Conservation (phyloP, 805 yeast species). For the Priceomyces fermenticarens region DNA sequence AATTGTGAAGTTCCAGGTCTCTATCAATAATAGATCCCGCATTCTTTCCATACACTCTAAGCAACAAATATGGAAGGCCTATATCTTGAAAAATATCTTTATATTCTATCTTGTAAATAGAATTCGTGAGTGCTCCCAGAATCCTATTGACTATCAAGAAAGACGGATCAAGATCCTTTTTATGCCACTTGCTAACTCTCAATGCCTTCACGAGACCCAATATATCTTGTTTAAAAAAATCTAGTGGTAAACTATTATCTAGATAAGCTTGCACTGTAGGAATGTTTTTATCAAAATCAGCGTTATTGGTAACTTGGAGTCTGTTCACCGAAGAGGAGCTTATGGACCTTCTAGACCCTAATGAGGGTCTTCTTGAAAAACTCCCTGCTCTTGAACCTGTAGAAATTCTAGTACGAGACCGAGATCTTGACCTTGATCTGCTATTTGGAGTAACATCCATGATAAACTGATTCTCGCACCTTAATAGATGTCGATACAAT, state of each 20-base stretch:
- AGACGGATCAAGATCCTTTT: conserved; percentile 39
- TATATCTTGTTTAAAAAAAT: conserved; percentile 81
- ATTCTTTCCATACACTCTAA: conserved; percentile 86
- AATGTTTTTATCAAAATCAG: conserved; percentile 33
- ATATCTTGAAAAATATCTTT: conserved; percentile 27
- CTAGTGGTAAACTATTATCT: conserved; percentile 78
- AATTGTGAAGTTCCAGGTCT: conserved; percentile 67
- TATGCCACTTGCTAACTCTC: conserved; percentile 77
- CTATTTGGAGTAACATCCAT: conserved; percentile 13
- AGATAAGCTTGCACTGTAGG: conserved; percentile 56
- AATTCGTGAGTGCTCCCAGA: conserved; percentile 91
- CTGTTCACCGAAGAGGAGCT: conserved; percentile 31
- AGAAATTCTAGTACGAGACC: conserved; percentile 30
- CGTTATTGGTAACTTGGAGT: conserved; percentile 22
- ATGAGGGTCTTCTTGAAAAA: conserved; percentile 33
- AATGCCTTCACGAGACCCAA: conserved; percentile 60
- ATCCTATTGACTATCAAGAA: conserved; percentile 61
- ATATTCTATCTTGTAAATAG: conserved; percentile 74
- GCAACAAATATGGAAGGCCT: conserved; percentile 59
- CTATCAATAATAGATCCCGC: conserved; percentile 85
- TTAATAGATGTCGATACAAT: no score
- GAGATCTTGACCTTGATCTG: conserved; percentile 35
- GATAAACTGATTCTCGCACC: not conserved
- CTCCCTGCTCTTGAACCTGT: conserved; percentile 33
- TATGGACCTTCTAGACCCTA: conserved; percentile 31